A percentile compares a stretch with the other conserved stretches of the same genome.
phyloP scores from a whole-genome alignment of 2,329 filamentous ascomycete species.

The Diaporthe sp. region DNA sequence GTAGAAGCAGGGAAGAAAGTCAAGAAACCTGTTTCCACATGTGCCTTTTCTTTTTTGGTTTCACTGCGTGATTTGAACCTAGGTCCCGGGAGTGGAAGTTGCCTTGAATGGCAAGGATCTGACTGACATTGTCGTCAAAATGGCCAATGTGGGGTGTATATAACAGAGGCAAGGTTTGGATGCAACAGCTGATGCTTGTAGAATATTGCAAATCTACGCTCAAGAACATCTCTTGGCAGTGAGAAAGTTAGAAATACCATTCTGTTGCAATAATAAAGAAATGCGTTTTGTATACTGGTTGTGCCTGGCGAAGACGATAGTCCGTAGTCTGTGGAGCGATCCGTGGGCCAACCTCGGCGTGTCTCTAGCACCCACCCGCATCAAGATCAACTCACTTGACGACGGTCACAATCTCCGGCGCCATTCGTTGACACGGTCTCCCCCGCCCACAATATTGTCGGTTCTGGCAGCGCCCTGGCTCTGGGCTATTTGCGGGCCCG shows the following conservation, averaged over 20 bases:
- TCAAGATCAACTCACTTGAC: background rate
- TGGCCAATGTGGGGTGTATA: background rate
- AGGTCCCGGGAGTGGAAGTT: background rate
- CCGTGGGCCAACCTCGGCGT: background rate
- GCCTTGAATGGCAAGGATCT: background rate
- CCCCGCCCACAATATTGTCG: background rate
- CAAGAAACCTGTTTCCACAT: background rate
- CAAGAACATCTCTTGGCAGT: background rate
- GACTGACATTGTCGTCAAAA: background rate
- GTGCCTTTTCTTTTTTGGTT: background rate
- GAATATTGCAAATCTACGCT: background rate
- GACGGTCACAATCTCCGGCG: constrained; percentile 16
- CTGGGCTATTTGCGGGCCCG: background rate
- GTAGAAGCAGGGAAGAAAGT: constrained; percentile 1
- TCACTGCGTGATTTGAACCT: background rate
- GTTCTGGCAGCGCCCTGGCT: background rate
- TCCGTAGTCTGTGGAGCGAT: background rate
- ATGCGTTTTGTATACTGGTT: background rate
- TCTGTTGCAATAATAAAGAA: background rate
- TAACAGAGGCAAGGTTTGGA: background rate
- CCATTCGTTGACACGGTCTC: background rate
- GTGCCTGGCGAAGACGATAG: background rate
- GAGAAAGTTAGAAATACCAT: background rate
- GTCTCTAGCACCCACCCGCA: background rate
- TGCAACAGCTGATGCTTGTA: background rate